Evolutionary conservation across 2,329 filamentous ascomycete species (phyloP).

Genomic region (Alternaria consortialis): DNA sequence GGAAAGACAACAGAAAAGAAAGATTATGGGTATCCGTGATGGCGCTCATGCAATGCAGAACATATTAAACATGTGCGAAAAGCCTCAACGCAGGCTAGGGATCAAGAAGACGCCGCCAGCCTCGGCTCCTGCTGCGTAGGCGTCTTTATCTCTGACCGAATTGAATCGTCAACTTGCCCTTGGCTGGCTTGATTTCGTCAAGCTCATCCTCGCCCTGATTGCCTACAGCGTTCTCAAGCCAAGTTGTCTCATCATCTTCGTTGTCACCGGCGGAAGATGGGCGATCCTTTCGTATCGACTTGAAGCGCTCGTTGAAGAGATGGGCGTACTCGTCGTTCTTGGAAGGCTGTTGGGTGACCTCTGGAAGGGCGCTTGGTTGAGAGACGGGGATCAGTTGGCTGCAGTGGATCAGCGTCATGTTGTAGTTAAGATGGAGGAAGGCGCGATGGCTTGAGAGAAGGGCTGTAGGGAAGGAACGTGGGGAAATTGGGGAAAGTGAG

Average conservation of each 20-base stretch:
- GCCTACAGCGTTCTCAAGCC: constrained; percentile 46
- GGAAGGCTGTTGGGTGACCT: constrained; percentile 44
- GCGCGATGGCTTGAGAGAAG: not conserved
- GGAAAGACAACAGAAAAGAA: not conserved
- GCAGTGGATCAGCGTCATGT: constrained; percentile 37
- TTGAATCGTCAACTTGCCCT: constrained; percentile 49
- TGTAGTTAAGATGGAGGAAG: not conserved
- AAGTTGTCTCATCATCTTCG: constrained; percentile 48
- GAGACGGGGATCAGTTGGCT: constrained; percentile 62
- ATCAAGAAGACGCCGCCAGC: constrained; percentile 3
- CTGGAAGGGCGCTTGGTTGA: constrained; percentile 53
- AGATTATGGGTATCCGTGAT: constrained; percentile 42
- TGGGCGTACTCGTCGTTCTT: constrained; percentile 52
- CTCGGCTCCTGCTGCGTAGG: not conserved
- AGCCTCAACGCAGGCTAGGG: constrained; percentile 17
- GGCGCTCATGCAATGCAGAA: constrained; percentile 20
- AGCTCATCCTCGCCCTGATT: constrained; percentile 29
- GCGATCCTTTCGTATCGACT: constrained; percentile 34
- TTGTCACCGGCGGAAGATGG: constrained; percentile 31
- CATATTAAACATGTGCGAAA: constrained; percentile 33
- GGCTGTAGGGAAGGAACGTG: not conserved
- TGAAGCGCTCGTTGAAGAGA: constrained; percentile 55
- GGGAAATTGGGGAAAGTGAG: constrained; percentile 1
- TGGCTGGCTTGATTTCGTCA: constrained; percentile 29
- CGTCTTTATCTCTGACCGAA: constrained; percentile 43